phyloP scores from a whole-genome alignment of 345 rosid genomes.

The Citrus cavaleriei region DNA sequence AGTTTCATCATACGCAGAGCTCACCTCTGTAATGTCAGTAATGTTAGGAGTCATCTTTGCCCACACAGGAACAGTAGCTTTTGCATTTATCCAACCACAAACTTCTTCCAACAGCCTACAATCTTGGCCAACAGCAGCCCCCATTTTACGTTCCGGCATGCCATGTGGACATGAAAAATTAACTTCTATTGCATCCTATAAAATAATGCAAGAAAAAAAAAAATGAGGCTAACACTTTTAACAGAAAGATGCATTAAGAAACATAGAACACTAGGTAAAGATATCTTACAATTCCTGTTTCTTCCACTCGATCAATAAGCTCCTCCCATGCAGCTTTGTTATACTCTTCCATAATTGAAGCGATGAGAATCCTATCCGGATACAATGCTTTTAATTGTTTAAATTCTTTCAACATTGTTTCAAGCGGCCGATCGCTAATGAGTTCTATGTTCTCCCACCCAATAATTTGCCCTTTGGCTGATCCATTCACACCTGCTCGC shows the following conservation, averaged over 20 bases:
- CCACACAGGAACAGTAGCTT: conserved; percentile 98
- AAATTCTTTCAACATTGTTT: conserved; percentile 90
- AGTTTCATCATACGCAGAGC: neutral
- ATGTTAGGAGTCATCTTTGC: conserved; percentile 99
- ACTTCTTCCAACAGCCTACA: conserved; percentile 77
- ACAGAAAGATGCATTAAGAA: neutral
- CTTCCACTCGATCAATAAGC: conserved; percentile 91
- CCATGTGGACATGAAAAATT: conserved; percentile 99
- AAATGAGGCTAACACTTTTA: neutral
- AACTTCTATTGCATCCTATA: conserved; percentile 89
- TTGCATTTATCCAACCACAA: conserved; percentile 94
- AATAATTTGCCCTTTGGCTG: conserved; percentile 77
- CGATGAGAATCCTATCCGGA: conserved; percentile 90
- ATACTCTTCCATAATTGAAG: conserved; percentile 98
- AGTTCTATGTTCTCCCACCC: conserved; percentile 99
- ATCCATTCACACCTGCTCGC: conserved; percentile 65
- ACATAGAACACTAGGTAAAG: neutral
- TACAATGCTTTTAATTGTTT: conserved; percentile 74
- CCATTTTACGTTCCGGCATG: conserved; percentile 99
- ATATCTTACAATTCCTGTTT: conserved; percentile 83
- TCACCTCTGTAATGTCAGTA: conserved; percentile 88
- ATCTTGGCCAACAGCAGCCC: conserved; percentile 98
- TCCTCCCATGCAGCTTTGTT: conserved; percentile 91
- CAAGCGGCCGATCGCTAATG: conserved; percentile 92
- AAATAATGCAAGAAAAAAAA: neutral